These are phyloP conservation scores for Penicillium hesseltinei DNA, from an alignment of 2,329 filamentous ascomycete species.

Conservation along the genomic window DNA sequence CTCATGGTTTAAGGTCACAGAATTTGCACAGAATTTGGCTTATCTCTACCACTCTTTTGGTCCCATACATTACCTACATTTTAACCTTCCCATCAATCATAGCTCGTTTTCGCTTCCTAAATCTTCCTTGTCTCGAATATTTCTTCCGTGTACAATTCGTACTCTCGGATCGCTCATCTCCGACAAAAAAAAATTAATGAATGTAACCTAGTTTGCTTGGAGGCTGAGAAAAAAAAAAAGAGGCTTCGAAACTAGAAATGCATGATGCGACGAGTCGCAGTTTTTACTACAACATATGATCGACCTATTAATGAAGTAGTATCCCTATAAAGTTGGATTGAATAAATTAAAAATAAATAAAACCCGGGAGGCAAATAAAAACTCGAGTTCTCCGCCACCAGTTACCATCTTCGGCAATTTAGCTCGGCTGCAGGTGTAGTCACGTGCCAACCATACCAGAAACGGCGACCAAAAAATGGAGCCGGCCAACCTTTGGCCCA, in stretches of 20 bases:
- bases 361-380: not conserved
- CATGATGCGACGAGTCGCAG: conserved; percentile 8
- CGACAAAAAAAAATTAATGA: conserved; percentile 4
- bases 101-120: conserved; percentile 1
- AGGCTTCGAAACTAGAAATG: not conserved
- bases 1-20: conserved; percentile 39
- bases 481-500: not conserved
- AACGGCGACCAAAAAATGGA: conserved; percentile 6
- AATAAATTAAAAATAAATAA: not conserved
- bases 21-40: conserved; percentile 20
- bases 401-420: conserved; percentile 11
- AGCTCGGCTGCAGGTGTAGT: not conserved
- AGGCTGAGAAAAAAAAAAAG: not conserved
- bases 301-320: not conserved
- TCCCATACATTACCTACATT: conserved; percentile 11
- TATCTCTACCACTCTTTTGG: conserved; percentile 29
- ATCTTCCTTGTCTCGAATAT: conserved; percentile 3
- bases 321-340: not conserved
- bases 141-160: conserved; percentile 25
- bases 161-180: conserved; percentile 22
- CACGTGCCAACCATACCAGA: conserved; percentile 18
- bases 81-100: conserved; percentile 19
- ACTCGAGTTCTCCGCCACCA: conserved; percentile 12
- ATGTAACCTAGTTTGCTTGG: conserved; percentile 9
- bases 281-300: not conserved